Base-by-base conservation (phyloP, 495 filamentous ascomycete species). In the Aspergillus campestris region DNA sequence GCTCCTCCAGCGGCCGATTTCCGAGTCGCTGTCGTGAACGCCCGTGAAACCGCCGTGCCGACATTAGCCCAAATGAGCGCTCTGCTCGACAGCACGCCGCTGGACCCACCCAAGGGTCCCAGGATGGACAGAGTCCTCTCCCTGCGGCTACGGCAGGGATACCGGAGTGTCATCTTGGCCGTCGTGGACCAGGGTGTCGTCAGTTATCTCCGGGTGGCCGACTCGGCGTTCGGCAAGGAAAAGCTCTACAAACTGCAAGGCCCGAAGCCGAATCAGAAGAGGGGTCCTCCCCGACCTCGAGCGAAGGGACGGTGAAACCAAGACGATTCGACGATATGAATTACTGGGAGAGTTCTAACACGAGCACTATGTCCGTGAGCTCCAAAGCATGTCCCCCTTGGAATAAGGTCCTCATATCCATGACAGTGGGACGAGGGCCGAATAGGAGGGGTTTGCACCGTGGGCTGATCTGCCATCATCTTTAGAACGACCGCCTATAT, bases 111-210 rank as follows among this genome's bases (percentile, higher is more conserved):
- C 0, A 60, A 49, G 5, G 60, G 69, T 8, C 69, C 70, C 47
- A 75, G 70, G 66, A 67, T 65, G 42, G 69, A 72, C 14, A 62
- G 69, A 0, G 64, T 71, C 41, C 51, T 73, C n/a, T 89, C 87
- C 51, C 69, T 72, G 47, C 73, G 84, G n/a, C 61, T 96, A 47
- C 89, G 85, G 56, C 81, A 95, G 44, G 92, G 88, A 9, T 83
- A 86, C 58, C 75, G 89, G 47, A 89, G 86, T 60, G 87, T 89
- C 6, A 67, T 95, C 39, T 53, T 98, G 12, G 92, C 90, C 0
- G 78, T 97, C 5, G 87, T 95, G 7, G 92, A 97, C 57, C 75
- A 87, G 45, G 92, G 92, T 0, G 73, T 98, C 28, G 83, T 89
- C 29, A 96, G 89, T 57, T 98, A 87, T 59, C 63, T 95, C 39